phyloP scores from a whole-genome alignment of 331 rosid species.

The Pyracantha coccinea region DNA sequence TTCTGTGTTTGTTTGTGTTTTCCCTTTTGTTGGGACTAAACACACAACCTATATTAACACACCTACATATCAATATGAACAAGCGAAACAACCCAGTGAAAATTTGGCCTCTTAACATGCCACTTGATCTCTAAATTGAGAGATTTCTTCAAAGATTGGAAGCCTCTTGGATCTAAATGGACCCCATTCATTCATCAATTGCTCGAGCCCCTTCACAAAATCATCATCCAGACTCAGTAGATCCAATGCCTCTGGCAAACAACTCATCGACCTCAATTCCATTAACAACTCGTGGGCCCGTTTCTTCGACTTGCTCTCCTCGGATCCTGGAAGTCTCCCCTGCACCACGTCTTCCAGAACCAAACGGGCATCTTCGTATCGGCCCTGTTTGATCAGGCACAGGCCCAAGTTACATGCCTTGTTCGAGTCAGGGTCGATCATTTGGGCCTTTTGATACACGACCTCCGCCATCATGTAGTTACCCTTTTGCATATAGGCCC shows the following conservation, averaged over 20 bases:
- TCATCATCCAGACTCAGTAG: constrained; percentile 63
- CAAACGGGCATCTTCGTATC: constrained; percentile 41
- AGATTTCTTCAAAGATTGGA: constrained; percentile 86
- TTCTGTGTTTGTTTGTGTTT: neutral
- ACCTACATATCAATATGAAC: neutral
- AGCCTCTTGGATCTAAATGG: constrained; percentile 70
- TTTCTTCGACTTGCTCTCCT: constrained; percentile 45
- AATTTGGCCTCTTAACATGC: constrained; percentile 47
- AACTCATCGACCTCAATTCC: constrained; percentile 37
- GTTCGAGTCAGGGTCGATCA: constrained; percentile 78
- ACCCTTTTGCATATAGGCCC: constrained; percentile 89
- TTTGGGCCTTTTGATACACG: constrained; percentile 78
- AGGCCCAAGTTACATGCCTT: constrained; percentile 81
- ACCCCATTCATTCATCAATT: constrained; percentile 19
- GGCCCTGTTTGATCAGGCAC: constrained; percentile 57
- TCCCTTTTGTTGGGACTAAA: neutral
- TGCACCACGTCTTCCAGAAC: constrained; percentile 45
- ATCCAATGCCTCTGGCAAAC: constrained; percentile 25
- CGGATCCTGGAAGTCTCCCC: constrained; percentile 43
- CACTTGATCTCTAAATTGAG: constrained; percentile 67
- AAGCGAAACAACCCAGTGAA: neutral
- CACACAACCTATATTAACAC: neutral
- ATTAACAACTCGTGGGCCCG: constrained; percentile 47
- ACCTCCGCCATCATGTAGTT: constrained; percentile 86
- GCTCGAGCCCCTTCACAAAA: constrained; percentile 72